Conservation (phyloP, 2,329 filamentous ascomycete species). For the Claviceps sp. region DNA sequence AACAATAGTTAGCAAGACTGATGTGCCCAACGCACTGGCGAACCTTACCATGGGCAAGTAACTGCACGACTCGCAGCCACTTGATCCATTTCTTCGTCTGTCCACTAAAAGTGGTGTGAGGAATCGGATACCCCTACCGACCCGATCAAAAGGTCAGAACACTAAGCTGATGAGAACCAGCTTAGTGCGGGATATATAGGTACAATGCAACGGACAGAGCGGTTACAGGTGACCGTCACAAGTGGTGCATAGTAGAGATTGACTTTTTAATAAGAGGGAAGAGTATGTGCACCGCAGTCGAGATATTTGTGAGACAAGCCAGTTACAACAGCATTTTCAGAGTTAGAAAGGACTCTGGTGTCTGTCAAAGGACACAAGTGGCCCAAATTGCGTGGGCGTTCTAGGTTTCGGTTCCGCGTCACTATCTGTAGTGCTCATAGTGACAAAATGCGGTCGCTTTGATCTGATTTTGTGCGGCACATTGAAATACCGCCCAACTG, state of each 20-base stretch:
- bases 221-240: too few species aligned
- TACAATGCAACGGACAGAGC: too few species aligned
- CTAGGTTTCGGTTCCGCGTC: constrained; percentile 48
- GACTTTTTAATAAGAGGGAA: constrained; percentile 49
- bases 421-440: background rate
- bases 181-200: too few species aligned
- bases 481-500: too few species aligned
- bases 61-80: constrained; percentile 53
- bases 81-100: constrained; percentile 60
- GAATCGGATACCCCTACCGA: too few species aligned
- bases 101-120: constrained; percentile 30
- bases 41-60: constrained; percentile 54
- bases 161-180: too few species aligned
- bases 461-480: too few species aligned
- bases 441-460: too few species aligned
- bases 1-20: constrained; percentile 68
- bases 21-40: constrained; percentile 53
- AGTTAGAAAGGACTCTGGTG: constrained; percentile 56
- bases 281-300: constrained; percentile 35
- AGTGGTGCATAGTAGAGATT: constrained; percentile 43
- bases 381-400: constrained; percentile 57
- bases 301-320: background rate
- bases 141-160: too few species aligned
- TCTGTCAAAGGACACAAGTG: constrained; percentile 67
- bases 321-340: background rate